A percentile compares a stretch with the other conserved stretches of the same genome.
These are phyloP conservation scores for Apiospora marii DNA, from an alignment of 2,329 filamentous ascomycete species.

Conservation along the genomic window DNA sequence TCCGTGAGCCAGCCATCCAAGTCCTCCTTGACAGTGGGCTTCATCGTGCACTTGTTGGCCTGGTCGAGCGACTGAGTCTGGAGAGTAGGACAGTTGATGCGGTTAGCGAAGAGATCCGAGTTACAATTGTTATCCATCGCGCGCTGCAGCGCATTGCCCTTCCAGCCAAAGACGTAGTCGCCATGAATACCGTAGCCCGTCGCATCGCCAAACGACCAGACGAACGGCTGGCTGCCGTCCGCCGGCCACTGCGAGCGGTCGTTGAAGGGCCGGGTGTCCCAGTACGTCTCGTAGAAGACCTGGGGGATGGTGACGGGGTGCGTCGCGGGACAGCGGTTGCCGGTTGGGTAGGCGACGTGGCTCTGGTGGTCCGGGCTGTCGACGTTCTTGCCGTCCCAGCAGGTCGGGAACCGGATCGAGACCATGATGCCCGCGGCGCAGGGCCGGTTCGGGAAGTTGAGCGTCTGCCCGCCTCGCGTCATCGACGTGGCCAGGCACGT, in stretches of 20 bases:
- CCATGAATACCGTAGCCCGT: conserved; percentile 49
- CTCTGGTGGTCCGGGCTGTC: conserved; percentile 42
- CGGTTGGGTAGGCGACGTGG: conserved; percentile 42
- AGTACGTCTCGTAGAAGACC: conserved; percentile 52
- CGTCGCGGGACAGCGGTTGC: conserved; percentile 40
- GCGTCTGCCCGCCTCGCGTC: conserved; percentile 39
- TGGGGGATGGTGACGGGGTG: conserved; percentile 46
- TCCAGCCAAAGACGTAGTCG: conserved; percentile 52
- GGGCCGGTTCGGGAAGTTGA: conserved; percentile 36
- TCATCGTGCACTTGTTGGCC: conserved; percentile 43
- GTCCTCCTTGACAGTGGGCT: conserved; percentile 40
- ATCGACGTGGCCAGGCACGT: conserved; percentile 39
- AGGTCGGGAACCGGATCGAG: conserved; percentile 36
- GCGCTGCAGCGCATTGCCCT: conserved; percentile 48
- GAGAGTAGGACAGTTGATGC: conserved; percentile 40
- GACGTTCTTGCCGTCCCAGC: conserved; percentile 42
- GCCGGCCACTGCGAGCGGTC: conserved; percentile 44
- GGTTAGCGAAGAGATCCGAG: conserved; percentile 39
- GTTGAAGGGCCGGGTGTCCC: conserved; percentile 48
- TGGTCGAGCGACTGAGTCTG: conserved; percentile 39
- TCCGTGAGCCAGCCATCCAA: conserved; percentile 43
- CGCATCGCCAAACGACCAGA: conserved; percentile 42
- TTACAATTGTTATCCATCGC: conserved; percentile 46
- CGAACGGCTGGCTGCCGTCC: conserved; percentile 44
- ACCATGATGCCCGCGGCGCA: conserved; percentile 39